Evolutionary conservation across 192 early-diverging fungal species (phyloP).

Genomic region (Coemansia sp.): DNA sequence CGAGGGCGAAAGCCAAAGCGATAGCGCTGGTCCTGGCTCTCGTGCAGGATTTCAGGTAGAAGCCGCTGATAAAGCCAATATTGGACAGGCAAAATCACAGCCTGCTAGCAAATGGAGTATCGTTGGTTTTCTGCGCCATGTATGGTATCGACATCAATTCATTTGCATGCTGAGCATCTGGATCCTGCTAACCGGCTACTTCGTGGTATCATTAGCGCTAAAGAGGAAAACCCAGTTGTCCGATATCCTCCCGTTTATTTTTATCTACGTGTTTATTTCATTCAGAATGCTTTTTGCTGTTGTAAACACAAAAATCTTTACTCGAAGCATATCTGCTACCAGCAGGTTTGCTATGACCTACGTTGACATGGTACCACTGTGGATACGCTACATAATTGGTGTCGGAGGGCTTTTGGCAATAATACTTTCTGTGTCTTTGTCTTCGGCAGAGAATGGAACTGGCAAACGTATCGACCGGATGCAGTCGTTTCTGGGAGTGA

Average conservation of each 20-base stretch:
- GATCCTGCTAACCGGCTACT: slow-evolving; percentile 61
- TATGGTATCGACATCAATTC: slow-evolving; percentile 20
- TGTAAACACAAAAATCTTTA: slow-evolving; percentile 33
- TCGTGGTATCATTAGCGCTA: slow-evolving; percentile 60
- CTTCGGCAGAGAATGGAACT: slow-evolving; percentile 23
- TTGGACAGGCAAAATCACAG: neutral
- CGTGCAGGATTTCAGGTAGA: too few relatives aligned
- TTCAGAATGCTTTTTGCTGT: slow-evolving; percentile 54
- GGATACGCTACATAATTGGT: slow-evolving; percentile 52
- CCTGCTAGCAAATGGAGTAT: neutral
- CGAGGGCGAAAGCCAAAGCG: neutral
- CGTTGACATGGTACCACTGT: slow-evolving; percentile 42
- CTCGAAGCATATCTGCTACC: slow-evolving; percentile 7
- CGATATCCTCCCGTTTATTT: slow-evolving; percentile 51
- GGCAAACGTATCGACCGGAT: slow-evolving; percentile 69
- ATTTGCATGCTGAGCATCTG: slow-evolving; percentile 53
- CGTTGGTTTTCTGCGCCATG: slow-evolving; percentile 1
- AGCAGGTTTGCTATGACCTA: neutral
- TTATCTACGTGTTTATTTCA: slow-evolving; percentile 57
- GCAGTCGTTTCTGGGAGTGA: slow-evolving; percentile 73
- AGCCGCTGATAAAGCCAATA: slow-evolving; percentile 1
- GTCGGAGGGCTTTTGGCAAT: slow-evolving; percentile 60
- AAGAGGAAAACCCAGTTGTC: slow-evolving; percentile 55
- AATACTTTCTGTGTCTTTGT: slow-evolving; percentile 52
- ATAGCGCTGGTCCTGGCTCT: too few relatives aligned